Percentiles rank a stretch among this genome's conserved stretches.
Conservation (phyloP, 2,329 filamentous ascomycete species). For the Cordyceps javanica region DNA sequence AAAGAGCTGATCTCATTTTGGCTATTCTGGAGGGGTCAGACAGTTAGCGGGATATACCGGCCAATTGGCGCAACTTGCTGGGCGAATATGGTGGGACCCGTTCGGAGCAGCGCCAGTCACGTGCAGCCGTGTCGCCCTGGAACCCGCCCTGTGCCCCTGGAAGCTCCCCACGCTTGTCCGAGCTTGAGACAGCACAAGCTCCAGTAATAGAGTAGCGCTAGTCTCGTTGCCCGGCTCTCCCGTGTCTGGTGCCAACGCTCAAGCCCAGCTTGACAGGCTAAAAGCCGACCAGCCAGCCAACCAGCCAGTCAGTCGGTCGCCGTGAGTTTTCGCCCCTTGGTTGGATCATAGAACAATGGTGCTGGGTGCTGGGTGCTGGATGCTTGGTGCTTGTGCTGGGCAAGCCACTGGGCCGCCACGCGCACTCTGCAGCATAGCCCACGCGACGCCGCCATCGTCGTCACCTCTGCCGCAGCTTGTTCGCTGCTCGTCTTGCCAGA, state of each 20-base stretch:
- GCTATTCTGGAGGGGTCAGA: slow-evolving; percentile 34
- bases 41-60: slow-evolving; percentile 28
- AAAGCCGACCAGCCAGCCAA: no score
- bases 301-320: neutral
- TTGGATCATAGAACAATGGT: neutral
- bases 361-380: no score
- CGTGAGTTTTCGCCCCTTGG: neutral
- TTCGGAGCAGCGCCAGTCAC: slow-evolving; percentile 21
- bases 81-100: slow-evolving; percentile 15
- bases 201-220: neutral
- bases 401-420: neutral
- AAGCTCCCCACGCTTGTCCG: neutral
- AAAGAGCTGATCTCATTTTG: slow-evolving; percentile 40
- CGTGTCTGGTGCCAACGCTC: neutral
- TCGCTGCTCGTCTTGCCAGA: neutral
- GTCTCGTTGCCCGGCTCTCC: neutral
- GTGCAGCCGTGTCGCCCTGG: slow-evolving; percentile 18
- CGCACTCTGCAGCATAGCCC: neutral
- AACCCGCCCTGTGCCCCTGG: neutral
- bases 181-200: neutral
- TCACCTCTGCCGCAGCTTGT: neutral
- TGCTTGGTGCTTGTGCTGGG: no score
- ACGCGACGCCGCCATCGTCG: neutral
- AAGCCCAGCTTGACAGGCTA: neutral
- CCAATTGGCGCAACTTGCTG: slow-evolving; percentile 14